phyloP scores from a whole-genome alignment of 495 filamentous ascomycete genomes.

The Penicillium silybi region DNA sequence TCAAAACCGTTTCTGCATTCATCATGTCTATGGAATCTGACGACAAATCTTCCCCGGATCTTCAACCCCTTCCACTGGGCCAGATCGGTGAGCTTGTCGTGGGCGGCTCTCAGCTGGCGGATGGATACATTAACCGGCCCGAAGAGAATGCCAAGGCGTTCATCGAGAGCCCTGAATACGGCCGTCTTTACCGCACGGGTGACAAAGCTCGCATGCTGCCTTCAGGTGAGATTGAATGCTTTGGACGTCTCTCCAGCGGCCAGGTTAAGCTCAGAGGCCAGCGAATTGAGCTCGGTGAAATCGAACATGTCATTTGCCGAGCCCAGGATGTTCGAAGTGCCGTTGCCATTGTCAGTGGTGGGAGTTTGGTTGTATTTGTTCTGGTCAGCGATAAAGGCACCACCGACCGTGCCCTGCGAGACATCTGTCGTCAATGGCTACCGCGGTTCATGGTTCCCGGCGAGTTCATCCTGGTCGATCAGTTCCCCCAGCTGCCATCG shows the following conservation, averaged over 20 bases:
- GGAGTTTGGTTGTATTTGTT: constrained; percentile 65
- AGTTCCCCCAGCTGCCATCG: constrained; percentile 68
- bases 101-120: constrained; percentile 72
- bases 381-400: constrained; percentile 35
- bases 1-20: constrained; percentile 74
- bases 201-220: constrained; percentile 68
- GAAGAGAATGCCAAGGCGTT: constrained; percentile 68
- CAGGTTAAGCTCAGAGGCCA: constrained; percentile 84
- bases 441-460: constrained; percentile 74
- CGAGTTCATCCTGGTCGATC: constrained; percentile 56
- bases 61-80: constrained; percentile 59
- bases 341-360: constrained; percentile 56
- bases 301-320: constrained; percentile 65
- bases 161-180: constrained; percentile 48
- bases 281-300: constrained; percentile 76
- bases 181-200: constrained; percentile 73
- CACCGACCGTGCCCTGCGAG: constrained; percentile 37
- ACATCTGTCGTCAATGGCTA: constrained; percentile 65
- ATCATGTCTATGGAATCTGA: constrained; percentile 47
- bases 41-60: constrained; percentile 19
- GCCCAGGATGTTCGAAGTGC: constrained; percentile 49
- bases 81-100: constrained; percentile 79
- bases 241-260: constrained; percentile 69
- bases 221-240: constrained; percentile 70
- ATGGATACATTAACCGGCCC: constrained; percentile 73